A percentile compares a stretch with the other conserved stretches of the same genome.
Evolutionary conservation across 164 flowering plant genomes (phyloP).

Genomic region (Berberis vulgaris): DNA sequence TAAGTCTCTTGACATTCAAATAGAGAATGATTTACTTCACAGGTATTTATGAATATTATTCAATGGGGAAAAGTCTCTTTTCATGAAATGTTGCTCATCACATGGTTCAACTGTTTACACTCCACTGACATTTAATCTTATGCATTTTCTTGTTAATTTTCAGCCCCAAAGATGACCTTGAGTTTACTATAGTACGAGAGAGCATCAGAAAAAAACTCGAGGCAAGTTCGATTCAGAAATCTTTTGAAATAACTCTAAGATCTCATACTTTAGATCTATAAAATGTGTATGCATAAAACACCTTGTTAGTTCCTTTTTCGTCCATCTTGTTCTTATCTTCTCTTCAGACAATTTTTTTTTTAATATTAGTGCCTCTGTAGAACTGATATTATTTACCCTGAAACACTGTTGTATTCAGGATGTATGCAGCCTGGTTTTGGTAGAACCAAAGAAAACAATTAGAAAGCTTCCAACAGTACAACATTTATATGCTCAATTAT

Average conservation of each 20-base stretch:
- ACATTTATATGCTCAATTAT: slow-evolving; percentile 69
- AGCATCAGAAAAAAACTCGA: slow-evolving; percentile 70
- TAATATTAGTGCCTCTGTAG: neutral
- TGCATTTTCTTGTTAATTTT: slow-evolving; percentile 6
- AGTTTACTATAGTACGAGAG: slow-evolving; percentile 84
- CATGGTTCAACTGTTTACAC: too few species aligned
- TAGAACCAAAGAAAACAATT: slow-evolving; percentile 63
- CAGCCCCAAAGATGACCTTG: slow-evolving; percentile 86
- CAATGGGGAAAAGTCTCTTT: neutral
- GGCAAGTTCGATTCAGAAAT: slow-evolving; percentile 36
- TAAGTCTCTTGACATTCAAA: slow-evolving; percentile 52
- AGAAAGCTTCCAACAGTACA: slow-evolving; percentile 84
- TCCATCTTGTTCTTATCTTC: too few species aligned
- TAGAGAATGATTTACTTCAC: slow-evolving; percentile 65
- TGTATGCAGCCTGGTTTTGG: slow-evolving; percentile 46
- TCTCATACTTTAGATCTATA: too few species aligned
- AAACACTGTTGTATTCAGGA: slow-evolving; percentile 32
- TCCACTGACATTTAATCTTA: too few species aligned
- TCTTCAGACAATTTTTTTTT: neutral
- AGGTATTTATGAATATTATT: slow-evolving; percentile 31
- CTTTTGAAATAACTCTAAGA: neutral
- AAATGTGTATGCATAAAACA: too few species aligned
- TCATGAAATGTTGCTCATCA: too few species aligned
- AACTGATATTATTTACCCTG: neutral
- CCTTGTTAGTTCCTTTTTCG: too few species aligned